phyloP scores from a whole-genome alignment of 345 rosid genomes.

The Hirschfeldia incana region DNA sequence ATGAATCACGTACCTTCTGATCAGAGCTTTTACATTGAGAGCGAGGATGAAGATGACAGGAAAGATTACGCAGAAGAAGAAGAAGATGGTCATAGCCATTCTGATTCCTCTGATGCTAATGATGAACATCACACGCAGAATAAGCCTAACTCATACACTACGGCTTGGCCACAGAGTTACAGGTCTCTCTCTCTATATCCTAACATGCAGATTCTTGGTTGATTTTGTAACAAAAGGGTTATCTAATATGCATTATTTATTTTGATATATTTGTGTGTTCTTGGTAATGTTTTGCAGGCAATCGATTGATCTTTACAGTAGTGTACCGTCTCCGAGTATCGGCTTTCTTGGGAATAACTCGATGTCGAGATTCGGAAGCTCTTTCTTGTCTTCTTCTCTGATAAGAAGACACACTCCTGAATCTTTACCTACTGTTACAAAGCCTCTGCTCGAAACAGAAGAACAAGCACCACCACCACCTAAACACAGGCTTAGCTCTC shows the following conservation, averaged over 20 bases:
- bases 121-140: constrained; percentile 47
- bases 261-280: background rate
- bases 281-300: constrained; percentile 56
- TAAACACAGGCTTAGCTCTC: constrained; percentile 57
- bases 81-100: constrained; percentile 49
- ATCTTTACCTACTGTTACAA: constrained; percentile 44
- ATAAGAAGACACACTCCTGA: constrained; percentile 77
- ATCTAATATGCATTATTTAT: background rate
- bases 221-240: background rate
- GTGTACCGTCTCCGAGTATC: constrained; percentile 81
- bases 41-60: constrained; percentile 80
- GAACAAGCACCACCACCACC: constrained; percentile 35
- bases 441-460: constrained; percentile 56
- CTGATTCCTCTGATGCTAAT: constrained; percentile 60
- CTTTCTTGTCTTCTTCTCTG: constrained; percentile 61
- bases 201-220: background rate
- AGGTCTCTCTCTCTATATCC: constrained; percentile 42
- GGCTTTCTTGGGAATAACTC: constrained; percentile 67
- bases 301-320: constrained; percentile 86
- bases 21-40: constrained; percentile 80
- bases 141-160: constrained; percentile 61
- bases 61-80: constrained; percentile 35
- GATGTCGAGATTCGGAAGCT: constrained; percentile 63
- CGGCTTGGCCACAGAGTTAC: constrained; percentile 98
- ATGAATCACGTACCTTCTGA: constrained; percentile 93